phyloP scores from a whole-genome alignment of 2,329 filamentous ascomycete genomes.

The Aspergillus unguis region DNA sequence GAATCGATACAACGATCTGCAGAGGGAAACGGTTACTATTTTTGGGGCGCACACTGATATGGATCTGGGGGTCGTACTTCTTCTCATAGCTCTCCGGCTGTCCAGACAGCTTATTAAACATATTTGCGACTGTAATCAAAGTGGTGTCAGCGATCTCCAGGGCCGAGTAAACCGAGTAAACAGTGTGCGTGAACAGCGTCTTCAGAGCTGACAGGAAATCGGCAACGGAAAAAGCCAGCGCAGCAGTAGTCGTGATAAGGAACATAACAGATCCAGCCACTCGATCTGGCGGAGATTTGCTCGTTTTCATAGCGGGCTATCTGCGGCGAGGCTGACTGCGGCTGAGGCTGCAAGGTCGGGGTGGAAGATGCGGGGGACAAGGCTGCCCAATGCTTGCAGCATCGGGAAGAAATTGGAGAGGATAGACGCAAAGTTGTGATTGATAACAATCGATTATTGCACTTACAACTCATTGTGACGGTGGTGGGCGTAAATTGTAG shows the following conservation, averaged over 20 bases:
- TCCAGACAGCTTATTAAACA: constrained; percentile 93
- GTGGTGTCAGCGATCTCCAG: constrained; percentile 5
- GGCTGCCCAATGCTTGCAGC: constrained; percentile 1
- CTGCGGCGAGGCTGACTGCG: constrained; percentile 7
- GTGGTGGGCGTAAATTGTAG: constrained; percentile 6
- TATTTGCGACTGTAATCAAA: constrained; percentile 64
- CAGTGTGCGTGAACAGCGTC: not conserved
- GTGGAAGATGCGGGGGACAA: constrained; percentile 3
- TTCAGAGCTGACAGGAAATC: not conserved
- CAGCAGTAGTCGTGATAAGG: not conserved
- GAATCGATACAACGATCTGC: constrained; percentile 81
- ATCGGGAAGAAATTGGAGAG: constrained; percentile 2
- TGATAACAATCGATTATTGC: not conserved
- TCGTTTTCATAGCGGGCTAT: not conserved
- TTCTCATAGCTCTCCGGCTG: constrained; percentile 98
- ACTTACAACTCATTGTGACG: constrained; percentile 28
- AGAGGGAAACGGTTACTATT: constrained; percentile 14
- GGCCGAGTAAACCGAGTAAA: not conserved
- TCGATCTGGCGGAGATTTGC: not conserved
- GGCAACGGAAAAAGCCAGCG: not conserved
- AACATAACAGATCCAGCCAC: not conserved
- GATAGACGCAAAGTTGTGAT: not conserved
- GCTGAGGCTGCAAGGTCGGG: constrained; percentile 8
- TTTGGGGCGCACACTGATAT: not conserved
- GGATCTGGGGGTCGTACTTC: constrained; percentile 60